phyloP scores from a whole-genome alignment of 805 yeast genomes.

The Danielia oregonensis region DNA sequence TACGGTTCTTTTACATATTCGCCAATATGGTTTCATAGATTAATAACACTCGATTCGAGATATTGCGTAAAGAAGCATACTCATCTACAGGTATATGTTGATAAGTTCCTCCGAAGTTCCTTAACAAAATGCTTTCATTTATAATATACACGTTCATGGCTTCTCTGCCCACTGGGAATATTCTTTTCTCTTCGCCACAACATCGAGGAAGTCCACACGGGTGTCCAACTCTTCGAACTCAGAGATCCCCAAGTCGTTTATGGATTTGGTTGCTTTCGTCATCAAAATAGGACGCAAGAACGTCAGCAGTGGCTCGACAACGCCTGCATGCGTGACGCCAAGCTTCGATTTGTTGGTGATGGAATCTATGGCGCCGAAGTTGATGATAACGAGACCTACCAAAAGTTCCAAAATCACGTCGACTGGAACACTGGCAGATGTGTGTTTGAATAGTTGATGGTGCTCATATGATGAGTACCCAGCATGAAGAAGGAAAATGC shows the following conservation, averaged over 20 bases:
- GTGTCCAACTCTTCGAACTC: constrained; percentile 48
- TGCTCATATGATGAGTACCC: constrained; percentile 54
- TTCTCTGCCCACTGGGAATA: constrained; percentile 41
- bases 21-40: too few relatives aligned
- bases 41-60: too few relatives aligned
- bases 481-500: constrained; percentile 39
- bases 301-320: constrained; percentile 23
- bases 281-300: constrained; percentile 46
- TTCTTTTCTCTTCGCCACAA: constrained; percentile 42
- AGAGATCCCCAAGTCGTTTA: constrained; percentile 45
- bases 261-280: constrained; percentile 43
- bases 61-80: too few relatives aligned
- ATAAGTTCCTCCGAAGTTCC: too few relatives aligned
- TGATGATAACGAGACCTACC: constrained; percentile 42
- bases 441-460: constrained; percentile 34
- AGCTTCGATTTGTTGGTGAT: constrained; percentile 17
- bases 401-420: constrained; percentile 52
- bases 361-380: constrained; percentile 36
- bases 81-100: too few relatives aligned
- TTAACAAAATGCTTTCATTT: too few relatives aligned
- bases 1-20: too few relatives aligned
- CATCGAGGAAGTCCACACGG: constrained; percentile 50
- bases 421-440: constrained; percentile 27
- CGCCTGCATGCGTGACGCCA: constrained; percentile 20
- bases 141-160: too few relatives aligned